Conservation (phyloP, 1,139 yeast species). For the Blastobotrys arbuscula region DNA sequence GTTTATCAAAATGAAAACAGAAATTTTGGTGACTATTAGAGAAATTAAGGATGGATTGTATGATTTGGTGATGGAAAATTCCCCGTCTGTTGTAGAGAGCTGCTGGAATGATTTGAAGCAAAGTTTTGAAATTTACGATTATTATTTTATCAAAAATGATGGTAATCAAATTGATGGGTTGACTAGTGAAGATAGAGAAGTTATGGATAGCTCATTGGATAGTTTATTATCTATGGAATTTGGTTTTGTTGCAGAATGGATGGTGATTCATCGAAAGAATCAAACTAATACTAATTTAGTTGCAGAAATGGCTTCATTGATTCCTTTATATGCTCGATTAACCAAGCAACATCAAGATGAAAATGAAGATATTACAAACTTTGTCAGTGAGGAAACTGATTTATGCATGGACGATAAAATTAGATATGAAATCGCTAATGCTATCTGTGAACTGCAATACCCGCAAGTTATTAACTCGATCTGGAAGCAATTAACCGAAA, state of each 20-base stretch:
- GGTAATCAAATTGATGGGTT: not conserved
- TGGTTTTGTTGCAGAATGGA: conserved; percentile 13
- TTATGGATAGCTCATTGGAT: conserved; percentile 12
- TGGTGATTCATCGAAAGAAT: conserved; percentile 10
- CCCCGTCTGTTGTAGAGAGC: conserved; percentile 8
- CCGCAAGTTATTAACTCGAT: conserved; percentile 7
- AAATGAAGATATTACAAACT: conserved; percentile 54
- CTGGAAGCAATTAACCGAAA: conserved; percentile 2
- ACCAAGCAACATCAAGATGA: conserved; percentile 27
- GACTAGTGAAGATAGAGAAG: conserved; percentile 11
- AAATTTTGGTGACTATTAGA: conserved; percentile 8
- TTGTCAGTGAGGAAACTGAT: conserved; percentile 57
- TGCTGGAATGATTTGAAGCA: conserved; percentile 13
- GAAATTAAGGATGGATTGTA: conserved; percentile 22
- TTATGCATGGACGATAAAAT: conserved; percentile 19
- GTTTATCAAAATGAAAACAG: conserved; percentile 12
- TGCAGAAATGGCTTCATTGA: conserved; percentile 24
- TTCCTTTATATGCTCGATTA: conserved; percentile 25
- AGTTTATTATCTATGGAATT: conserved; percentile 14
- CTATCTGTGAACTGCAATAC: conserved; percentile 9
- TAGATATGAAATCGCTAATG: conserved; percentile 18
- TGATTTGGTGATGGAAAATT: conserved; percentile 13
- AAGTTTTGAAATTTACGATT: conserved; percentile 9
- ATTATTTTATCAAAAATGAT: conserved; percentile 11
- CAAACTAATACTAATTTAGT: conserved; percentile 32